A percentile compares a stretch with the other conserved stretches of the same genome.
These are phyloP conservation scores for Niebla homalea DNA, from an alignment of 495 filamentous ascomycete genomes.

Conservation along the genomic window DNA sequence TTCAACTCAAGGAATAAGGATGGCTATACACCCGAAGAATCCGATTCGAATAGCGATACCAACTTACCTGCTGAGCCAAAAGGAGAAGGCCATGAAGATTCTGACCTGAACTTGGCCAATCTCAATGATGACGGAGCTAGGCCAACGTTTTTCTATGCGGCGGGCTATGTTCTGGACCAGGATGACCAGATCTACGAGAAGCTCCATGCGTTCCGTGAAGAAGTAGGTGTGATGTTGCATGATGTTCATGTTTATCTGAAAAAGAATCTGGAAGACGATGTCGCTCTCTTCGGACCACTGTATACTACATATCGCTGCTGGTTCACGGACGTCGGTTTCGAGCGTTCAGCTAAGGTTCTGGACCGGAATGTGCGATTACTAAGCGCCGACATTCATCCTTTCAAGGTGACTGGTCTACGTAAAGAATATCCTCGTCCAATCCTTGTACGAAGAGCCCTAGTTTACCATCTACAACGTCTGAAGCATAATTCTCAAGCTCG, in stretches of 20 bases:
- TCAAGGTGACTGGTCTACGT: slow-evolving; percentile 83
- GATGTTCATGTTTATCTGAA: slow-evolving; percentile 72
- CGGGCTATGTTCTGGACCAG: slow-evolving; percentile 66
- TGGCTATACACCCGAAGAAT: slow-evolving; percentile 20
- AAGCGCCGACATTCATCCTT: slow-evolving; percentile 71
- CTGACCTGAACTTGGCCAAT: slow-evolving; percentile 41
- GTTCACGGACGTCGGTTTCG: slow-evolving; percentile 95
- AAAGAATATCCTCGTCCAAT: slow-evolving; percentile 88
- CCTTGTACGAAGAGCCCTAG: slow-evolving; percentile 76
- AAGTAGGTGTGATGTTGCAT: slow-evolving; percentile 67
- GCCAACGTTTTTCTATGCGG: slow-evolving; percentile 69
- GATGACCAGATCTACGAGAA: slow-evolving; percentile 50
- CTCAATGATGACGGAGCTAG: slow-evolving; percentile 73
- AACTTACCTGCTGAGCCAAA: slow-evolving; percentile 34
- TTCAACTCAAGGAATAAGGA: slow-evolving; percentile 66
- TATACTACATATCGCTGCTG: slow-evolving; percentile 90
- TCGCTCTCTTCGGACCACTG: slow-evolving; percentile 81
- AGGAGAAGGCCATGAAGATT: slow-evolving; percentile 44
- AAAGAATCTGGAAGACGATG: slow-evolving; percentile 83
- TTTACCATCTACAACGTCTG: slow-evolving; percentile 86
- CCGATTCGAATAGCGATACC: slow-evolving; percentile 23
- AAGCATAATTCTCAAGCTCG: slow-evolving; percentile 84
- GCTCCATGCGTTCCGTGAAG: slow-evolving; percentile 68
- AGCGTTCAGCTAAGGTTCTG: slow-evolving; percentile 83
- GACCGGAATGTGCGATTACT: slow-evolving; percentile 76